These are phyloP conservation scores for Stachybotrys chartarum DNA, from an alignment of 2,329 filamentous ascomycete species.

Conservation along the genomic window DNA sequence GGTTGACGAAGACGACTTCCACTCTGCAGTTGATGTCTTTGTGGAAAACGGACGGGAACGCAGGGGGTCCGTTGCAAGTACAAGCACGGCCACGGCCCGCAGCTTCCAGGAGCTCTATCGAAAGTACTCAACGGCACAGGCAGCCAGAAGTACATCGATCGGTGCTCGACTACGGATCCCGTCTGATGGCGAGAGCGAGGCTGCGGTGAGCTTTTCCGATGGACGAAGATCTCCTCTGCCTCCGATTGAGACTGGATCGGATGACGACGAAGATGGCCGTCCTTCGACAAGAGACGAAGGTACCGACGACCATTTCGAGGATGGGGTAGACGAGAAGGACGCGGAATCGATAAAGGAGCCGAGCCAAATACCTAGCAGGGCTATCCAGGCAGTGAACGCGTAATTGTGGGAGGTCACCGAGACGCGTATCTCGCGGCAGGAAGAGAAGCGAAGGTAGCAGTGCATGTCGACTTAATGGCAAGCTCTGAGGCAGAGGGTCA, in stretches of 20 bases:
- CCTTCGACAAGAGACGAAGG: not conserved
- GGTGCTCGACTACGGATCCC: conserved; percentile 37
- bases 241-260: conserved; percentile 34
- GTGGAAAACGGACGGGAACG: conserved; percentile 39
- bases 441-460: too few species aligned
- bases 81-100: conserved; percentile 58
- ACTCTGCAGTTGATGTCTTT: conserved; percentile 39
- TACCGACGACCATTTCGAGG: conserved; percentile 18
- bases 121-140: conserved; percentile 49
- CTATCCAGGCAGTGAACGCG: conserved; percentile 24
- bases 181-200: conserved; percentile 54
- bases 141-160: conserved; percentile 31
- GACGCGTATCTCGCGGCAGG: too few species aligned
- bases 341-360: conserved; percentile 19
- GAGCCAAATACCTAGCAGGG: conserved; percentile 19
- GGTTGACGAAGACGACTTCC: conserved; percentile 41
- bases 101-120: conserved; percentile 58
- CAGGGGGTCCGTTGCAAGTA: conserved; percentile 55
- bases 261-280: not conserved
- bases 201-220: conserved; percentile 53
- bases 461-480: conserved; percentile 18
- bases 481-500: not conserved
- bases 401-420: conserved; percentile 12
- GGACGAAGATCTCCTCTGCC: conserved; percentile 49
- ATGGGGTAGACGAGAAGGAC: conserved; percentile 17